Base-by-base conservation (phyloP, 116 monocot species). In the Dioscorea cayenensis region DNA sequence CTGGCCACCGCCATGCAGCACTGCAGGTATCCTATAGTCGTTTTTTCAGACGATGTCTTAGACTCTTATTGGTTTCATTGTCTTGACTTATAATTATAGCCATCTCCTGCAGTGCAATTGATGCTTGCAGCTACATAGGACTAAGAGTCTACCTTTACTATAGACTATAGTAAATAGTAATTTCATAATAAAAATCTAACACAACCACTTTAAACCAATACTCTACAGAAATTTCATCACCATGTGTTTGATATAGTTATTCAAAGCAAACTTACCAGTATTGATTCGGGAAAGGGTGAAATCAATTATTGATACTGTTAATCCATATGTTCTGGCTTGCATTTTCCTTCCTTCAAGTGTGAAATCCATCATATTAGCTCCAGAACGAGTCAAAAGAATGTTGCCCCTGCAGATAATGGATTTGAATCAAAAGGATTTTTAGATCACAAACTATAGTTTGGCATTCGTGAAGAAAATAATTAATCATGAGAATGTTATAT, bases 271-370 rank as follows among this genome's bases (percentile, higher is more conserved):
- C 17, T 70, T 72, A 99, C 97, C 97, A 13, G 97, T 90, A 55
- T 91, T 99, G 43, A 99, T 85, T 50, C 97, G 80, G 28, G 97
- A 99, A 69, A 99, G 87, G 36, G 97, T 99, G 66, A 99, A 97
- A 62, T 97, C 97, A 81, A 97, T 97, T 61, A 97, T 90, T 61
- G 93, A 82, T 62, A 89, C 55, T 22, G 75, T 68, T 43, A 97
- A 36, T 73, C 97, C 97, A 89, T 76, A 88, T 51, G 90, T 89
- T 64, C 67, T 83, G 50, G 76, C 77, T 21, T 29, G 19, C 76
- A 68, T 78, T 75, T 75, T 93, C 67, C 84, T 83, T 70, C 97
- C 93, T 73, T 86, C 58, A 63, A 97, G 76, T 28, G 62, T 80
- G 71, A 93, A 93, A 55, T 81, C 68, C 55, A 81, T 28, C n/a